Evolutionary conservation across 2,329 filamentous ascomycete genomes (phyloP).

Genomic region (Ascochyta lentis): DNA sequence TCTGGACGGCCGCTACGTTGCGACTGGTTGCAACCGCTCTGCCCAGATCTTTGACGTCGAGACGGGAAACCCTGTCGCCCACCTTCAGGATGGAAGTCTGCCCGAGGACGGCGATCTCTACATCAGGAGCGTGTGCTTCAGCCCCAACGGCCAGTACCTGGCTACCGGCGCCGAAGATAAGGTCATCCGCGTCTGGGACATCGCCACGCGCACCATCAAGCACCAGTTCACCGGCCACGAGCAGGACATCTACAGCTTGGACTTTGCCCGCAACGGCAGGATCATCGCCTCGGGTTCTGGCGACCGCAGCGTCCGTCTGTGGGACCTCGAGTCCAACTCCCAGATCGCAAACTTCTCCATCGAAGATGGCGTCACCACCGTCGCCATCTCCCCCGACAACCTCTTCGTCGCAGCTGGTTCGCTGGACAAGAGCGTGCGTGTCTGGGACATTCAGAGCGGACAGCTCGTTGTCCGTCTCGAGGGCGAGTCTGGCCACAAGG

Average conservation of each 20-base stretch:
- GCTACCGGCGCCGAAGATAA: slow-evolving; percentile 98
- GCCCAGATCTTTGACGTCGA: slow-evolving; percentile 98
- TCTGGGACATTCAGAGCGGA: slow-evolving; percentile 90
- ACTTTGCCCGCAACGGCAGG: slow-evolving; percentile 91
- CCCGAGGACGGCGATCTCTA: slow-evolving; percentile 92
- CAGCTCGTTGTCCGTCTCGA: slow-evolving; percentile 91
- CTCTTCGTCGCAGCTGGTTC: slow-evolving; percentile 94
- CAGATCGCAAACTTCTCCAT: slow-evolving; percentile 88
- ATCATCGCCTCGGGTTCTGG: slow-evolving; percentile 96
- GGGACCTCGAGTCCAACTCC: slow-evolving; percentile 87
- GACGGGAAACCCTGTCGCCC: slow-evolving; percentile 84
- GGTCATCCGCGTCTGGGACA: slow-evolving; percentile 97
- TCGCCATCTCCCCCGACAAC: slow-evolving; percentile 94
- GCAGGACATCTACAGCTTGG: slow-evolving; percentile 96
- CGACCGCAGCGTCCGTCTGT: slow-evolving; percentile 91
- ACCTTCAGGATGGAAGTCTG: slow-evolving; percentile 86
- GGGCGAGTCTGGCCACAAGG: slow-evolving; percentile 92
- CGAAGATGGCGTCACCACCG: slow-evolving; percentile 95
- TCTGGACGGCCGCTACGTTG: slow-evolving; percentile 91
- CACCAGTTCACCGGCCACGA: slow-evolving; percentile 96
- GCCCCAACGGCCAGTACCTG: slow-evolving; percentile 90
- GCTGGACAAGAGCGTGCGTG: slow-evolving; percentile 95
- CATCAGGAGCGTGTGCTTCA: slow-evolving; percentile 98
- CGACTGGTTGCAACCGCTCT: slow-evolving; percentile 96
- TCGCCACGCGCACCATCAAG: slow-evolving; percentile 79